phyloP scores from a whole-genome alignment of 2,329 filamentous ascomycete species.

The Tricladium varicosporioides region DNA sequence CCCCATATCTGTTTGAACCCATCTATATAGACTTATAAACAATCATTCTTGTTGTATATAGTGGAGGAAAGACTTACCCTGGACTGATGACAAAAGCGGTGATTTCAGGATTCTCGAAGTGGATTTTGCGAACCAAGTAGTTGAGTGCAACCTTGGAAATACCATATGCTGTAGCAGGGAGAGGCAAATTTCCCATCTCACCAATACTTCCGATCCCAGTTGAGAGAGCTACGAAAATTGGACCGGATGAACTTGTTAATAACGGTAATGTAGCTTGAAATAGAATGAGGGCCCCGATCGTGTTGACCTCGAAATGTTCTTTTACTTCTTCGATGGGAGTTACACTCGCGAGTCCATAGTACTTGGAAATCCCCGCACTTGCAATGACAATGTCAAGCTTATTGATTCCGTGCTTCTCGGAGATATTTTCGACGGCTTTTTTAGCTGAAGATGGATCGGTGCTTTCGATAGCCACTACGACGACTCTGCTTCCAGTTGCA shows the following conservation, averaged over 20 bases:
- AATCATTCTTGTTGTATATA: not conserved
- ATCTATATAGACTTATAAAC: constrained; percentile 17
- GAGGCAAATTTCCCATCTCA: constrained; percentile 12
- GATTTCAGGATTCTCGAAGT: constrained; percentile 33
- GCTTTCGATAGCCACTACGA: constrained; percentile 44
- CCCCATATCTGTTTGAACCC: constrained; percentile 42
- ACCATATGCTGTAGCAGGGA: constrained; percentile 38
- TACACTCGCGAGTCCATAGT: constrained; percentile 34
- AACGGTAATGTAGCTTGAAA: constrained; percentile 45
- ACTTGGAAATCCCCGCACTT: constrained; percentile 45
- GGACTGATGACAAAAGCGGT: constrained; percentile 29
- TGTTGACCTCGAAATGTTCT: constrained; percentile 43
- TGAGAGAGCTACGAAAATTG: constrained; percentile 39
- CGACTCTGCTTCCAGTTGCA: constrained; percentile 36
- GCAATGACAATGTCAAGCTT: constrained; percentile 50
- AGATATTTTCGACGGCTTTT: constrained; percentile 32
- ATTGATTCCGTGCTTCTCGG: constrained; percentile 38
- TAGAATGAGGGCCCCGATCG: constrained; percentile 40
- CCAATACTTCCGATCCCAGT: constrained; percentile 21
- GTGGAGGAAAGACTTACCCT: constrained; percentile 29
- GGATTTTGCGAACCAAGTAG: constrained; percentile 35
- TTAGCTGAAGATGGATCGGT: constrained; percentile 36
- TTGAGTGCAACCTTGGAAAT: constrained; percentile 39
- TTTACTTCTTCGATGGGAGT: constrained; percentile 38
- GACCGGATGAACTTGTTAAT: constrained; percentile 34